Base-by-base conservation (phyloP, 371 early-diverging fungal species). In the Syncephalastrum sp. region DNA sequence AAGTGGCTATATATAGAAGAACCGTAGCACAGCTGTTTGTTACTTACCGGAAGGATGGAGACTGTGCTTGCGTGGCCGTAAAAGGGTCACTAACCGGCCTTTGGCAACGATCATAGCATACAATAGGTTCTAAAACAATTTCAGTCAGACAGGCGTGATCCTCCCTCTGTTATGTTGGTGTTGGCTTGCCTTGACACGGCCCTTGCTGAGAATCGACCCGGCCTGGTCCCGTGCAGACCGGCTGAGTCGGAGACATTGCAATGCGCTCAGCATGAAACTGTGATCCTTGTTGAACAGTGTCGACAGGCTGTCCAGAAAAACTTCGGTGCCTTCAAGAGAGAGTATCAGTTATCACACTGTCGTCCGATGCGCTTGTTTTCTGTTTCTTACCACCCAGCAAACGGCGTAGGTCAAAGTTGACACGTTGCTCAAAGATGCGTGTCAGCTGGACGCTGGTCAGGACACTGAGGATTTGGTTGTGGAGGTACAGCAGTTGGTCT, bases 341-440 rank as follows among this genome's bases (percentile, higher is more conserved):
- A 23, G n/a, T 4, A 42, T 13, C 27, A 21, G 47, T 1, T 15
- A 46, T 3, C 5, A 33, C 12, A 2, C 38, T 0, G 10, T 12
- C 10, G 2, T 6, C 29, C 29, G 8, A 33, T 2, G 10, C 2
- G 12, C 12, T 2, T 33, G 8, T 12, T 33, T 10, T 33, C 10
- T 33, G 7, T 10, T 33, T 10, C 25, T 54, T 58, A 77, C 88
- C 89, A 56, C 82, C 82, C 16, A 95, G 67, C 29, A 94, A 64
- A 60, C 88, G 82, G 43, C 98, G 79, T 48, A 97, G 70, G 75
- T 97, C 98, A 77, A 90, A 96, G 70, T 93, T 96, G 47, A 81
- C 82, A 3, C 92, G 80, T 60, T 91, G 86, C 50, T 93, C 89
- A 61, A 96, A 96, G 47, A 96, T 94, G 49, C 78, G 74, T 10